Conservation (phyloP, 2,329 filamentous ascomycete genomes). For the Malbranchea zuffiana region DNA sequence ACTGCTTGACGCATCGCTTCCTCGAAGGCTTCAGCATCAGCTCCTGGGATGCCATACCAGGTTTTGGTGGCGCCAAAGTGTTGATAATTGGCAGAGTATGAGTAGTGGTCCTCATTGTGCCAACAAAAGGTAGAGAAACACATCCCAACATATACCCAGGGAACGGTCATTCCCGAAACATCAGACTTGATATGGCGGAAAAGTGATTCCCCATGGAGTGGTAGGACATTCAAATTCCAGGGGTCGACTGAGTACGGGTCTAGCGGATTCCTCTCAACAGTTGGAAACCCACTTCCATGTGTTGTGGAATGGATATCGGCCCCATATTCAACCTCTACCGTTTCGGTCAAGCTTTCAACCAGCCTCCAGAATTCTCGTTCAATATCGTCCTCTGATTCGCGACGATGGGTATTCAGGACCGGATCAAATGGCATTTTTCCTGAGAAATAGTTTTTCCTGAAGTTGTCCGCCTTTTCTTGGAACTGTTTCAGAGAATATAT, state of each 20-base stretch:
- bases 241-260: slow-evolving; percentile 80
- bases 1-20: slow-evolving; percentile 90
- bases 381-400: slow-evolving; percentile 87
- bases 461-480: slow-evolving; percentile 87
- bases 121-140: slow-evolving; percentile 99
- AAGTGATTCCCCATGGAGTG: slow-evolving; percentile 78
- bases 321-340: slow-evolving; percentile 94
- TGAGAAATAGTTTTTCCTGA: slow-evolving; percentile 89
- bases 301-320: slow-evolving; percentile 97
- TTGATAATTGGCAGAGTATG: slow-evolving; percentile 96
- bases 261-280: slow-evolving; percentile 77
- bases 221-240: slow-evolving; percentile 92
- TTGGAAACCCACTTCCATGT: slow-evolving; percentile 93
- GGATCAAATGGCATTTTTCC: slow-evolving; percentile 83
- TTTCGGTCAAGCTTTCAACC: slow-evolving; percentile 86
- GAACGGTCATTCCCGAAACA: slow-evolving; percentile 97
- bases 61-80: slow-evolving; percentile 98
- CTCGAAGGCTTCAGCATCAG: slow-evolving; percentile 90
- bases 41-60: slow-evolving; percentile 95
- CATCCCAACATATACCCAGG: slow-evolving; percentile 99
- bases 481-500: slow-evolving; percentile 93
- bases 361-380: slow-evolving; percentile 95
- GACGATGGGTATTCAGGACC: slow-evolving; percentile 64
- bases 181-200: slow-evolving; percentile 98
- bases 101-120: slow-evolving; percentile 98